These are phyloP conservation scores for Ophidiomyces ophidiicola DNA, from an alignment of 2,329 filamentous ascomycete species.

Conservation along the genomic window DNA sequence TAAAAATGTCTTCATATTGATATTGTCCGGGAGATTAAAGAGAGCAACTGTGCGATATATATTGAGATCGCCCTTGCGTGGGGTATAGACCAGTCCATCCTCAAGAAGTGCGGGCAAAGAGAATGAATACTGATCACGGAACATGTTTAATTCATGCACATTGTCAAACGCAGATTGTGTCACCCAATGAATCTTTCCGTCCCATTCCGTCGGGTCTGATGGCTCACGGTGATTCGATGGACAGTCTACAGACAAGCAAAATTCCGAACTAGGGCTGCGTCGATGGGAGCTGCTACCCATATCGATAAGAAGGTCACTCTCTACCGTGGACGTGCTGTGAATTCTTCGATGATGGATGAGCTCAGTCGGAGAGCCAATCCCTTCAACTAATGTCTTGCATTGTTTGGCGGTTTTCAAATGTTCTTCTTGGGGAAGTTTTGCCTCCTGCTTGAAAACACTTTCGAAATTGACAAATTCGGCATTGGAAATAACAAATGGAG, in stretches of 20 bases:
- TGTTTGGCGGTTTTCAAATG: neutral
- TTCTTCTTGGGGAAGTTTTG: neutral
- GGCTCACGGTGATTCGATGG: neutral
- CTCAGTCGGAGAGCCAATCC: conserved; percentile 12
- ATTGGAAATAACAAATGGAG: neutral
- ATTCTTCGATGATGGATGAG: conserved; percentile 10
- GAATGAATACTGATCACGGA: neutral
- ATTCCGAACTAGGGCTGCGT: neutral
- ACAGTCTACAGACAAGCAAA: neutral
- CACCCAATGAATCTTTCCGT: conserved; percentile 14
- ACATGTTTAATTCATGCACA: neutral
- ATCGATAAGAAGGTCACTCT: neutral
- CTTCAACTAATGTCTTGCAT: conserved; percentile 11
- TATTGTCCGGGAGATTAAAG: conserved; percentile 19
- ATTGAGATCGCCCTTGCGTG: conserved; percentile 17
- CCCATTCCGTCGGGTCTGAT: conserved; percentile 12
- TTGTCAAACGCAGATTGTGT: neutral
- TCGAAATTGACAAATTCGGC: conserved; percentile 1
- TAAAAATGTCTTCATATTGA: conserved; percentile 20
- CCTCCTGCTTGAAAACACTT: neutral
- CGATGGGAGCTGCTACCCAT: conserved; percentile 1
- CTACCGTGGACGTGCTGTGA: neutral
- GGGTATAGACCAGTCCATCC: conserved; percentile 25
- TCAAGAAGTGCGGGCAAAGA: conserved; percentile 20
- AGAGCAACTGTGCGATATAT: conserved; percentile 24